Conservation (phyloP, 192 early-diverging fungal genomes). For the Coemansia sp. region DNA sequence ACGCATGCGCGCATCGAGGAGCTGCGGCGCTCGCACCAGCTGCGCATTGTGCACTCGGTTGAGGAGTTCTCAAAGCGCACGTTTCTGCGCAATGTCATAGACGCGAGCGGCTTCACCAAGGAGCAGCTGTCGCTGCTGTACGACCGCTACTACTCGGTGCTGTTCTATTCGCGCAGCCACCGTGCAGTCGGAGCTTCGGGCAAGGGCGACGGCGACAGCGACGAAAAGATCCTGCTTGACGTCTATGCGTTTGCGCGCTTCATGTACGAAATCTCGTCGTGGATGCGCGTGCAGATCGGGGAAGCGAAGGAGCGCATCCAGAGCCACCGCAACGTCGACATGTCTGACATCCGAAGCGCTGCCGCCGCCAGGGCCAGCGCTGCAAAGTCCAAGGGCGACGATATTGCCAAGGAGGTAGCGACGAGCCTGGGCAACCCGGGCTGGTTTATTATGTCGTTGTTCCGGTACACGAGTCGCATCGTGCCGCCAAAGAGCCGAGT, state of each 20-base stretch:
- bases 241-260: conserved; percentile 75
- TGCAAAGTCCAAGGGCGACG: conserved; percentile 21
- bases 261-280: conserved; percentile 65
- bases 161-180: conserved; percentile 56
- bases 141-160: conserved; percentile 81
- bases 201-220: conserved; percentile 12
- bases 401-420: conserved; percentile 26
- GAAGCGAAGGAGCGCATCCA: conserved; percentile 42
- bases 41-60: conserved; percentile 90
- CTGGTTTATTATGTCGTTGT: conserved; percentile 49
- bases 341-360: conserved; percentile 13
- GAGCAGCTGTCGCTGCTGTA: conserved; percentile 86
- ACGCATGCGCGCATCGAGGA: conserved; percentile 74
- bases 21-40: conserved; percentile 78
- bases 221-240: conserved; percentile 55
- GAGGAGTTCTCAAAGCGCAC: conserved; percentile 91
- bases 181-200: not conserved
- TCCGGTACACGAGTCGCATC: conserved; percentile 33
- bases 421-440: conserved; percentile 47
- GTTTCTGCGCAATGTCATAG: conserved; percentile 76
- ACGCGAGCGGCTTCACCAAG: conserved; percentile 75
- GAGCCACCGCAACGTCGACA: conserved; percentile 36
- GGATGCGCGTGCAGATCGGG: conserved; percentile 57
- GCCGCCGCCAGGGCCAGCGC: not conserved
- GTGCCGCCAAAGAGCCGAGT: conserved; percentile 35